Percentiles rank a stretch among this genome's conserved stretches.
Conservation (phyloP, 352 stramenopile genomes). For the Elongisporangium prolatum region DNA sequence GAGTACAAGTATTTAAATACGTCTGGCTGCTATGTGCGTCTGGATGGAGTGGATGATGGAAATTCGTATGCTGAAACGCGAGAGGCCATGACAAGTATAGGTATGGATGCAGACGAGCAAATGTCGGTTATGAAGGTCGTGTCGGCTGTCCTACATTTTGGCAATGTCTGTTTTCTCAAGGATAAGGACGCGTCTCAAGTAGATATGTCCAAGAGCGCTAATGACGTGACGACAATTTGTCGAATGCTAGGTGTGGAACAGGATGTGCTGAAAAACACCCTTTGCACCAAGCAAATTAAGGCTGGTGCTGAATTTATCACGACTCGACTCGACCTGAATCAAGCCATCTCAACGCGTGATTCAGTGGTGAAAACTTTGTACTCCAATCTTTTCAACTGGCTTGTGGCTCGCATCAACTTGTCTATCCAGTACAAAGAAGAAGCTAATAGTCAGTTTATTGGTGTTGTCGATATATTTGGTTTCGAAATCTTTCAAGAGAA, state of each 20-base stretch:
- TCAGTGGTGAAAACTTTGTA: conserved; percentile 88
- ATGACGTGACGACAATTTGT: conserved; percentile 81
- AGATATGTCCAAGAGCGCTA: conserved; percentile 36
- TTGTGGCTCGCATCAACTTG: conserved; percentile 92
- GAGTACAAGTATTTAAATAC: conserved; percentile 86
- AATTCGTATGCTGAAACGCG: conserved; percentile 72
- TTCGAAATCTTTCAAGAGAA: conserved; percentile 92
- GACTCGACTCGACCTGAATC: conserved; percentile 50
- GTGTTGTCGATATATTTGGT: conserved; percentile 89
- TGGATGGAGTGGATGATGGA: conserved; percentile 77
- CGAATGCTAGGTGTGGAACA: conserved; percentile 61
- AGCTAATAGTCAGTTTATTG: conserved; percentile 74
- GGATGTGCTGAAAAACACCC: conserved; percentile 46
- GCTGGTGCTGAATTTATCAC: conserved; percentile 76
- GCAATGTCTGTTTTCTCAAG: conserved; percentile 76
- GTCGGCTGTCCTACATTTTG: conserved; percentile 82
- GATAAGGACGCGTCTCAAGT: conserved; percentile 64
- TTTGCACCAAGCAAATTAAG: conserved; percentile 80
- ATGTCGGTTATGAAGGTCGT: conserved; percentile 79
- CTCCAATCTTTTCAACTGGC: conserved; percentile 90
- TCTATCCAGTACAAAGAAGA: conserved; percentile 85
- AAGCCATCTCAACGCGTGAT: conserved; percentile 74
- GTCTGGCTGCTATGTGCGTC: conserved; percentile 61
- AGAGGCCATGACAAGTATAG: conserved; percentile 79
- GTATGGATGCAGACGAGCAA: conserved; percentile 73